phyloP scores from a whole-genome alignment of 306 rosid species.

The Castanospermum australe region DNA sequence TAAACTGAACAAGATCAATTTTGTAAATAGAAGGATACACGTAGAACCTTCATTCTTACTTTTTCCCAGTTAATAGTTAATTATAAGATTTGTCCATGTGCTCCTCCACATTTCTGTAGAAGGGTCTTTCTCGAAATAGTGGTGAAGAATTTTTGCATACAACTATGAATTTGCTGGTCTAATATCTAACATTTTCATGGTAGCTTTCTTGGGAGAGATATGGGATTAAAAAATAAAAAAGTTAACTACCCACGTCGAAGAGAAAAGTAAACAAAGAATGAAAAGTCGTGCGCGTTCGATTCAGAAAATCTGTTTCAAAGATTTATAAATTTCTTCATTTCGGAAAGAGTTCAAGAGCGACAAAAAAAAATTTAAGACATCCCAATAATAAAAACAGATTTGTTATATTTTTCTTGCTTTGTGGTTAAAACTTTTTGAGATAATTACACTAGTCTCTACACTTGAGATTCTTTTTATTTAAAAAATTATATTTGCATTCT shows the following conservation, averaged over 20 bases:
- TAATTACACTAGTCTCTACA: no score
- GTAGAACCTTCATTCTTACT: slow-evolving; percentile 79
- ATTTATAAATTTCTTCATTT: not conserved
- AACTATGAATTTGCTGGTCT: not conserved
- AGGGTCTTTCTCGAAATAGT: not conserved
- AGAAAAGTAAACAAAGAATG: no score
- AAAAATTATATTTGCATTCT: no score
- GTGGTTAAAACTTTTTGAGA: no score
- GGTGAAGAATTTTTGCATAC: not conserved
- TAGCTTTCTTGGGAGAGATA: no score
- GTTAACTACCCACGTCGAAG: no score
- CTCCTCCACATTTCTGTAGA: not conserved
- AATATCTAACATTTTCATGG: not conserved
- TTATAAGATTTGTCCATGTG: not conserved
- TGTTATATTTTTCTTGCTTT: no score
- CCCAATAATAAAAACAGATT: no score
- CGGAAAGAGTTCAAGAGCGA: not conserved
- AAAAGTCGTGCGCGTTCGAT: not conserved
- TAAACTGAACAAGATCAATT: slow-evolving; percentile 62
- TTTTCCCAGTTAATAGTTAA: slow-evolving; percentile 58
- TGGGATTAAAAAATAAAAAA: no score
- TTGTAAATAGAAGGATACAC: slow-evolving; percentile 60
- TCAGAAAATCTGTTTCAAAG: not conserved
- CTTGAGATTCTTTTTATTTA: no score
- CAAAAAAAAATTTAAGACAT: no score